Base-by-base conservation (phyloP, 805 yeast genomes). In the Cyberlindnera euphorbiae region DNA sequence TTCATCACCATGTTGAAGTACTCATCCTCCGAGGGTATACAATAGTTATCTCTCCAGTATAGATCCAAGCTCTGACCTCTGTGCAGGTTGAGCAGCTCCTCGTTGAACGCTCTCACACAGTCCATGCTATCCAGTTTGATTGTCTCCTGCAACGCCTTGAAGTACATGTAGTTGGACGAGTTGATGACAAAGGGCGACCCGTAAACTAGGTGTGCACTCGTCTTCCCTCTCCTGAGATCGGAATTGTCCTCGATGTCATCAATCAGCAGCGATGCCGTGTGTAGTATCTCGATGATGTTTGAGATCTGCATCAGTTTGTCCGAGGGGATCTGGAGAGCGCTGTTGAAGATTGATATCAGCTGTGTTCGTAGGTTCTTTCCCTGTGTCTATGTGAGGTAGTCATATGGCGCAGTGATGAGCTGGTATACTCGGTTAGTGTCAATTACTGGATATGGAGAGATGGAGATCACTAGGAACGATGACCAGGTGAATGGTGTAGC, bases 201-300 rank as follows among this genome's bases (percentile, higher is more conserved):
- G 55, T 63, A 89, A 13, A 81, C 68, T 33, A 73, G 59, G 56
- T 89, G 96, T 0, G 96, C 84, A 5, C 85, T 78, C 1, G 88
- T 87, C 24, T 65, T 58, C 1, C 96, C 96, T 27, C 97, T 59
- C 46, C 97, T 66, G 30, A 77, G 62, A 15, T 59, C 61, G 0
- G 95, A 82, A 27, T 60, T 66, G 56, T 89, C 97, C 54, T 89
- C 97, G 18, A 89, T 82, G 52, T 89, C 97, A 58, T 89, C 97
- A 26, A 89, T 75, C 35, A 82, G 59, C 39, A 82, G 56, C 9
- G 87, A 78, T 0, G 88, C 75, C 5, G 75, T 69, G 55, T 83
- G 93, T 19, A 83, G 58, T 28, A 71, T 69, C 42, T 73, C 77
- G n/a, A 82, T 67, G 18, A 78, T 61, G 9, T 59, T 52, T 22